Evolutionary conservation across 441 rosid genomes (phyloP), one percentile per base, ranked within the genome.

Genomic region (Gossypium trilobum): DNA sequence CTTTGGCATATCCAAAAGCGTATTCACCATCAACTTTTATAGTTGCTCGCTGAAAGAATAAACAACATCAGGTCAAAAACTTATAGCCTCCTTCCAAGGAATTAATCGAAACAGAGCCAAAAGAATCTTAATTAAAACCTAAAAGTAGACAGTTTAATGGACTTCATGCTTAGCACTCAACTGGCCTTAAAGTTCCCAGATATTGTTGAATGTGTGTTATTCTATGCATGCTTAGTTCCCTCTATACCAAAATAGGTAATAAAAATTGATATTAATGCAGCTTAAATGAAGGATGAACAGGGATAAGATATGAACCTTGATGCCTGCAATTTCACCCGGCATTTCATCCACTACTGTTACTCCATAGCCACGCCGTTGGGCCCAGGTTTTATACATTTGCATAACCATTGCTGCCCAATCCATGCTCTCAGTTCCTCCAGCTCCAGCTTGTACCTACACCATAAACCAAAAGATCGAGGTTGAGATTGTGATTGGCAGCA

Each of bases 361-460:
- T 61, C 80, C 64, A 74, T 67, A 92, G 68, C 92, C 91, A 17
- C 80, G 89, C n/a, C 74, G 72, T 76, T 88, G 88, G 71, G 99
- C 97, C 97, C 99, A 95, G 46, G 61, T 62, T 82, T 86, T 87
- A 50, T 95, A 92, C 97, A 95, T 95, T 74, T 92, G 86, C 91
- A 95, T 88, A 16, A 95, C 95, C 97, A 91, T 95, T 50, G 89
- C 78, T 48, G 97, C 99, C 97, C 97, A 95, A 82, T 92, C 97
- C 82, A 88, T 95, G 86, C 97, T 91, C 82, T 95, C 97, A 22
- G 99, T 95, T 77, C 99, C 99, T 27, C 99, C 99, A 17, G 96
- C 97, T 76, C 99, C 97, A 52, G 95, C 97, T 85, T 95, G 99
- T 57, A 95, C 97, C 99, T 92, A 74, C 56, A 65, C 59, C 61